A percentile compares a stretch with the other conserved stretches of the same genome.
Conservation (phyloP, 768 basidiomycete genomes). For the Lactifluus volemus region DNA sequence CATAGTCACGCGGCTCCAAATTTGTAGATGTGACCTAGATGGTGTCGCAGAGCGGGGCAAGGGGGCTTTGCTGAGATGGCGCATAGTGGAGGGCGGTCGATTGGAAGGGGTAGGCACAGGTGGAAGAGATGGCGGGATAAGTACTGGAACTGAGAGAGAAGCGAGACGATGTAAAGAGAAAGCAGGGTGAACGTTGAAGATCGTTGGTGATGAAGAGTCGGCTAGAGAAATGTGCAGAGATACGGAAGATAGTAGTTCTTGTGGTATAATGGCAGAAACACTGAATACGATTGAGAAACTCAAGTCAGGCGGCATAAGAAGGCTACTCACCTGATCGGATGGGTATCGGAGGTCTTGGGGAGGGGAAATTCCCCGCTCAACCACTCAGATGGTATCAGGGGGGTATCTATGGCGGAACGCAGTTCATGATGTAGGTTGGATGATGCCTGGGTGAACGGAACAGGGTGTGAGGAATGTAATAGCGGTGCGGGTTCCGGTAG, state of each 20-base stretch:
- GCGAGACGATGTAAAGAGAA: slow-evolving; percentile 39
- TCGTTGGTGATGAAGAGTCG: slow-evolving; percentile 30
- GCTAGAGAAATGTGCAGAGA: slow-evolving; percentile 35
- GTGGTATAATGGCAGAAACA: slow-evolving; percentile 57
- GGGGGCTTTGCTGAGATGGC: neutral
- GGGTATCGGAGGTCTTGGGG: slow-evolving; percentile 19
- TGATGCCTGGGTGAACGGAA: slow-evolving; percentile 3
- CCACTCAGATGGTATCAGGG: slow-evolving; percentile 15
- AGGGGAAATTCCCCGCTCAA: slow-evolving; percentile 9
- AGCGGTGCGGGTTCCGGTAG: neutral
- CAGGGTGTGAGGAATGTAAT: neutral
- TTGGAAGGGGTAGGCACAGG: slow-evolving; percentile 12
- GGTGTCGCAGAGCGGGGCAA: slow-evolving; percentile 3
- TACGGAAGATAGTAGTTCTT: slow-evolving; percentile 45
- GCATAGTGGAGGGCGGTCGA: neutral
- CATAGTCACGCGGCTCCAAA: slow-evolving; percentile 19
- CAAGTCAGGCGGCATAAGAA: neutral
- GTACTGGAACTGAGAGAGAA: slow-evolving; percentile 11
- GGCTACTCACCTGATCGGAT: slow-evolving; percentile 16
- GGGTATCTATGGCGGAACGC: slow-evolving; percentile 22
- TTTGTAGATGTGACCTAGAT: slow-evolving; percentile 13
- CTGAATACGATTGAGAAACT: slow-evolving; percentile 31
- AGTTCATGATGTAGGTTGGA: slow-evolving; percentile 22
- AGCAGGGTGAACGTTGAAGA: slow-evolving; percentile 38
- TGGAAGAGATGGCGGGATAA: slow-evolving; percentile 19